Evolutionary conservation across 2,329 filamentous ascomycete species (phyloP), one percentile per base, ranked within the genome.

Genomic region (Lecanosticta acicola): DNA sequence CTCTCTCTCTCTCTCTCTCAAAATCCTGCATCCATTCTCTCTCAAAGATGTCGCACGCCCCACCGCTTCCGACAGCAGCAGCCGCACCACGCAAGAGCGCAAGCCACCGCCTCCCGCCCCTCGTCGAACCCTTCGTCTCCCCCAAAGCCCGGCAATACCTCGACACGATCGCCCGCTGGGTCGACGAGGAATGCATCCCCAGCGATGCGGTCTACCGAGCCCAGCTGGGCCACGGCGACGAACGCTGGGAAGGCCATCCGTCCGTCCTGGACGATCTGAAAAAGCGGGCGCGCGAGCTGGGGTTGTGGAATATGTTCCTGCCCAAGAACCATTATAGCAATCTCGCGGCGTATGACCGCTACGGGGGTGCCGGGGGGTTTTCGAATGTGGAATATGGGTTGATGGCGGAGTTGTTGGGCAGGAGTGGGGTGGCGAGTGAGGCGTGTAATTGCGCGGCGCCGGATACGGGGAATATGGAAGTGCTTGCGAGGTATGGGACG

Each of bases 221-320:
- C 57, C 87, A 94, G 69, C 75, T 93, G 43, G 89, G 88, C 59
- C 70, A 82, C 46, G 87, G 87, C n/a, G 58, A 83, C 40, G 71
- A 79, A 51, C 81, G 91, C 73, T 97, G 91, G 85, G 78, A 84
- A 54, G 71, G 75, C 29, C 85, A 93, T 66, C 90, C 93, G 0
- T 66, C 76, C 32, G 76, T 97, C 59, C 79, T 98, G 50, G 93
- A 97, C 57, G 84, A 93, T 44, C 78, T 97, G 59, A 53, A 98
- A 78, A 74, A 71, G 55, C 87, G 89, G 68, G 93, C 91, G 36
- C 79, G 77, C 63, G 77, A 84, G 58, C 77, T 95, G 19, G 93
- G 91, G 1, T 76, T 98, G 36, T 98, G 93, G 93, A 98, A 98
- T 71, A 85, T 98, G 83, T 98, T 98, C 76, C 71, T 98, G 58